These are phyloP conservation scores for Escovopsis sp. DNA, from an alignment of 2,329 filamentous ascomycete species.

Conservation along the genomic window DNA sequence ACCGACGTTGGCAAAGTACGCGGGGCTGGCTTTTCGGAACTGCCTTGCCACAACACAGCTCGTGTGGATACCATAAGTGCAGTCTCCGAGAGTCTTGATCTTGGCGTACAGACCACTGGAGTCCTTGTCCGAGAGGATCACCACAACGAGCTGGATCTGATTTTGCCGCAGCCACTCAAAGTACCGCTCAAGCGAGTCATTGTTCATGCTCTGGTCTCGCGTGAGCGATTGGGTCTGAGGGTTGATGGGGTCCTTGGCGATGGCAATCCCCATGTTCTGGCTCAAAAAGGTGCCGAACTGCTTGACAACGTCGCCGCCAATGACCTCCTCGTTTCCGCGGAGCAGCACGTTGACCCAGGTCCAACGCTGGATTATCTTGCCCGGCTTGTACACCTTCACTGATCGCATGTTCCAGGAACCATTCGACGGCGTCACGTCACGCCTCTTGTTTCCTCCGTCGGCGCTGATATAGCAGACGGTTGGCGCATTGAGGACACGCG, in stretches of 20 bases:
- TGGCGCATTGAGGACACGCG: conserved; percentile 51
- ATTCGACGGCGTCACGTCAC: conserved; percentile 20
- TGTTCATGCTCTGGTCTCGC: conserved; percentile 1
- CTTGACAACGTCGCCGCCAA: conserved; percentile 12
- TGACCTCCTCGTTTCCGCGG: not conserved
- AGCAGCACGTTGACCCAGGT: conserved; percentile 29
- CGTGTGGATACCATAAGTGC: conserved; percentile 51
- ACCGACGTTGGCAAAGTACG: conserved; percentile 54
- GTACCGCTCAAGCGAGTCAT: conserved; percentile 12
- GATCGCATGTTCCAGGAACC: conserved; percentile 58
- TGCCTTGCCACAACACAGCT: conserved; percentile 42
- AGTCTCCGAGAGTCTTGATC: conserved; percentile 56
- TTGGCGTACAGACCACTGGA: conserved; percentile 41
- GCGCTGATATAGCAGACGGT: conserved; percentile 39
- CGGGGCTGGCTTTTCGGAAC: conserved; percentile 17
- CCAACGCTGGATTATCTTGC: conserved; percentile 33
- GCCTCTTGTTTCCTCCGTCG: conserved; percentile 8
- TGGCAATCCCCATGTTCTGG: conserved; percentile 23
- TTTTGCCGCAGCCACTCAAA: conserved; percentile 19
- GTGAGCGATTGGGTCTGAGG: conserved; percentile 5
- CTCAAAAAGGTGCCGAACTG: conserved; percentile 24
- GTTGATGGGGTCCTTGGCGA: conserved; percentile 12
- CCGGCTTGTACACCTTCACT: conserved; percentile 40
- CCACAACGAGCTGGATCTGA: conserved; percentile 37
- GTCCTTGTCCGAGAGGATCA: conserved; percentile 42